phyloP scores from a whole-genome alignment of 2,329 filamentous ascomycete genomes.

The Beauveria varroae region DNA sequence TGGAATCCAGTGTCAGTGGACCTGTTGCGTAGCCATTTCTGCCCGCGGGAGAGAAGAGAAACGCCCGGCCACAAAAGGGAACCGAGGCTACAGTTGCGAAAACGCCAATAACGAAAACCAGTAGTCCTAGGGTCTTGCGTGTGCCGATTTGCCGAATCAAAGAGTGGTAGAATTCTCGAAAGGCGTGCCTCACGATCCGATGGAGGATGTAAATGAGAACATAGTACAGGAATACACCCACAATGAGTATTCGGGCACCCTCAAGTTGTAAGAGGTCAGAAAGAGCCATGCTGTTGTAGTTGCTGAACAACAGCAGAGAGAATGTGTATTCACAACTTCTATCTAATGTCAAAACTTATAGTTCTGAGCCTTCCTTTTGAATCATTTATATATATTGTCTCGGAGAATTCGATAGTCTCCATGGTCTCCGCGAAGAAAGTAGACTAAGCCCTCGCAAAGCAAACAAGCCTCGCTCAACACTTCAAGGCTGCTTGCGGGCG shows the following conservation, averaged over 20 bases:
- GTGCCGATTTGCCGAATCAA: not conserved
- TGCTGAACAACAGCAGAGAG: not conserved
- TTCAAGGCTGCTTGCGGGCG: no score
- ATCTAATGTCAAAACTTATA: no score
- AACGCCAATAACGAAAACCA: conserved; percentile 13
- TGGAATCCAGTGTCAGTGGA: not conserved
- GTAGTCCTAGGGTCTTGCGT: conserved; percentile 3
- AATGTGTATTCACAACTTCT: not conserved
- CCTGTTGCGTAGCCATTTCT: not conserved
- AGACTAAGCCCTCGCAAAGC: no score
- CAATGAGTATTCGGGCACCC: not conserved
- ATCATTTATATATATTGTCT: no score
- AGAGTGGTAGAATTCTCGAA: not conserved
- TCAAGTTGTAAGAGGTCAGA: not conserved
- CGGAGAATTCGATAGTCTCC: no score
- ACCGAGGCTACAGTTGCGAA: conserved; percentile 5
- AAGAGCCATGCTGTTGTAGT: not conserved
- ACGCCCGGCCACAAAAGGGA: conserved; percentile 9
- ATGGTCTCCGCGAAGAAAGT: no score
- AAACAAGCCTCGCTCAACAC: no score
- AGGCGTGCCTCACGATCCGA: not conserved
- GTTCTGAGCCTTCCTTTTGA: no score
- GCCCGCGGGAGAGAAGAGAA: not conserved
- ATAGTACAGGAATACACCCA: not conserved
- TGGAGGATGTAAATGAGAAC: not conserved